A percentile compares a stretch with the other conserved stretches of the same genome.
These are phyloP conservation scores for Plantago lanceolata DNA, from an alignment of 305 asterid genomes.

Conservation along the genomic window DNA sequence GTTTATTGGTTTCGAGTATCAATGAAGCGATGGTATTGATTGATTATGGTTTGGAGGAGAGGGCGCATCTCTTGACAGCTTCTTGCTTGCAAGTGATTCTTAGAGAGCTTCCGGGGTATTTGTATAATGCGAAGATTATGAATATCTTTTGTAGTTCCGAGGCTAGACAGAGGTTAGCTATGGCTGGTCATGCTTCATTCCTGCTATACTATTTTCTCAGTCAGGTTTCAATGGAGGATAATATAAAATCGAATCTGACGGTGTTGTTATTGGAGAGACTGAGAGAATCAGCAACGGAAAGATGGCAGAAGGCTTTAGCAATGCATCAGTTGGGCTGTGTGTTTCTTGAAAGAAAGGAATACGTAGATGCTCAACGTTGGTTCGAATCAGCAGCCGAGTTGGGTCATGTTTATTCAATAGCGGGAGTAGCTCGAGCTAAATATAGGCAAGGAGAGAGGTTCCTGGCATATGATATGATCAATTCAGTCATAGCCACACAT, in stretches of 20 bases:
- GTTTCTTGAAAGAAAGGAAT: slow-evolving; percentile 41
- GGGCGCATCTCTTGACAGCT: slow-evolving; percentile 42
- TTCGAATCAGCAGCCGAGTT: slow-evolving; percentile 46
- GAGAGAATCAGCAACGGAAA: slow-evolving; percentile 48
- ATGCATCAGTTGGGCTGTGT: slow-evolving; percentile 52
- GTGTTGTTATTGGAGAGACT: slow-evolving; percentile 46
- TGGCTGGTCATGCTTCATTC: slow-evolving; percentile 51
- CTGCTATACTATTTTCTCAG: slow-evolving; percentile 52
- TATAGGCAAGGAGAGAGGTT: slow-evolving; percentile 44
- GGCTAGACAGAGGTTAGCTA: slow-evolving; percentile 39
- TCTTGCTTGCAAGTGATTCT: slow-evolving; percentile 57
- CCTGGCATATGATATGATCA: slow-evolving; percentile 41
- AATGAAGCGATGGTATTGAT: slow-evolving; percentile 49
- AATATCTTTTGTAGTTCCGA: slow-evolving; percentile 43
- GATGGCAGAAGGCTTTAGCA: slow-evolving; percentile 49
- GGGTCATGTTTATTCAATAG: slow-evolving; percentile 49
- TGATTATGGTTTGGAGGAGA: slow-evolving; percentile 58
- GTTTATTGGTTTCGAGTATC: slow-evolving; percentile 41
- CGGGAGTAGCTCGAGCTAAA: slow-evolving; percentile 54
- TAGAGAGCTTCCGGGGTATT: slow-evolving; percentile 50
- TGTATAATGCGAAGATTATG: slow-evolving; percentile 42
- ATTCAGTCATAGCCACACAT: slow-evolving; percentile 30
- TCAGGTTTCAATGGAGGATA: slow-evolving; percentile 50
- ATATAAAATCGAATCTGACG: slow-evolving; percentile 42
- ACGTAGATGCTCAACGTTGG: slow-evolving; percentile 39